These are phyloP conservation scores for Naganishia sp. DNA, from an alignment of 1,284 basidiomycete species.

Conservation along the genomic window DNA sequence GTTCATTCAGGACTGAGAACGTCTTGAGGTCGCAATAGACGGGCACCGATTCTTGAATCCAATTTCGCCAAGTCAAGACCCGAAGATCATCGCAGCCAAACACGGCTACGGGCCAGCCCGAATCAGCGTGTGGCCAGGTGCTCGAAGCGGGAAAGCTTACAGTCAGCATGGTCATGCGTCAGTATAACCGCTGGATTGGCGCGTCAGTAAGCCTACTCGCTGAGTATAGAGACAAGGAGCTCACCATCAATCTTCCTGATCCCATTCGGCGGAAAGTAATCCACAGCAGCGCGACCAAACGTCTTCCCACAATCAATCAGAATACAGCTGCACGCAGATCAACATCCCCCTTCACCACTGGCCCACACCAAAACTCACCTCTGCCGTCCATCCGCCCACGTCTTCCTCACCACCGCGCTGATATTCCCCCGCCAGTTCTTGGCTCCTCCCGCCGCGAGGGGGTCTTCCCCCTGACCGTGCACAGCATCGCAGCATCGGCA, in stretches of 20 bases:
- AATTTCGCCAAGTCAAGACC: conserved; percentile 16
- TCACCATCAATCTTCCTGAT: conserved; percentile 22
- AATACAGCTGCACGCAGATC: neutral
- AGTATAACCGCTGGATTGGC: neutral
- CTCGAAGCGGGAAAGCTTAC: neutral
- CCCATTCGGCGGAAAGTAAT: conserved; percentile 13
- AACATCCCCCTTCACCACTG: neutral
- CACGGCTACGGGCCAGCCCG: neutral
- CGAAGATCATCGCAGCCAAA: conserved; percentile 15
- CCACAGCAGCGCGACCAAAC: conserved; percentile 2
- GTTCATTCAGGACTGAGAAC: conserved; percentile 13
- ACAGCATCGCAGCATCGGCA: conserved; percentile 20
- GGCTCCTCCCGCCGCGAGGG: conserved; percentile 3
- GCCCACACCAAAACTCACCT: neutral
- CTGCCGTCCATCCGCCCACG: conserved; percentile 2
- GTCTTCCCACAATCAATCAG: conserved; percentile 29
- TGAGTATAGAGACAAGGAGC: neutral
- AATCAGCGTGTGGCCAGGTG: neutral
- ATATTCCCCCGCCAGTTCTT: conserved; percentile 16
- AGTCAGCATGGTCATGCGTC: conserved; percentile 19
- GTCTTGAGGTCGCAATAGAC: conserved; percentile 11
- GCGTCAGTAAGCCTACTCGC: neutral
- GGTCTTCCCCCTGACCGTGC: neutral
- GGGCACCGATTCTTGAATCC: conserved; percentile 18
- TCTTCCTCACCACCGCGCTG: conserved; percentile 12